Conservation (phyloP, 2,329 filamentous ascomycete genomes). For the Fusarium hainanense region DNA sequence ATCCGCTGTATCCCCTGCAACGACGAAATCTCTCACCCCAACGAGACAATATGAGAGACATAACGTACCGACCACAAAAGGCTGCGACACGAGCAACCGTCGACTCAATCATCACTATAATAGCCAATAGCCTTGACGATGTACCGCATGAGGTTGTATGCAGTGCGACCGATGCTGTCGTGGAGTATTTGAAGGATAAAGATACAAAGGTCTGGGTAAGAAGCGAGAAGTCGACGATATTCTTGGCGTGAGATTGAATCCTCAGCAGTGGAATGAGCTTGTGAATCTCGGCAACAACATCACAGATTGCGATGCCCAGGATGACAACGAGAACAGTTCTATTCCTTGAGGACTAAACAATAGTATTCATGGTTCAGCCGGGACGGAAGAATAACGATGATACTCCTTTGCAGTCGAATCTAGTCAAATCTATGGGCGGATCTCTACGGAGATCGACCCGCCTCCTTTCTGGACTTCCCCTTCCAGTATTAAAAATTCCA, state of each 20-base stretch:
- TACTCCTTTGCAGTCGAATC: background rate
- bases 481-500: background rate
- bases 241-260: constrained; percentile 80
- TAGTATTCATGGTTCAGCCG: too few species aligned
- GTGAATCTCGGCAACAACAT: constrained; percentile 98
- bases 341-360: background rate
- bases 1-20: background rate
- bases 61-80: constrained; percentile 91
- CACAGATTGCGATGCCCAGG: constrained; percentile 96
- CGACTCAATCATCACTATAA: constrained; percentile 91
- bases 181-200: constrained; percentile 95
- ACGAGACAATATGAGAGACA: constrained; percentile 72
- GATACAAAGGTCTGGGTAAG: constrained; percentile 96
- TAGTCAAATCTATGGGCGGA: too few species aligned
- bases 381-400: background rate
- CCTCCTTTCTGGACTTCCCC: background rate
- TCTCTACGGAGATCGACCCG: background rate
- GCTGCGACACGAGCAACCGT: constrained; percentile 92
- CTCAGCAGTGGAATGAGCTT: constrained; percentile 96
- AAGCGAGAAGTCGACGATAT: constrained; percentile 98
- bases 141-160: constrained; percentile 91
- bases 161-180: constrained; percentile 90
- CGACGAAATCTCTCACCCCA: background rate
- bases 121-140: constrained; percentile 88
- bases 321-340: constrained; percentile 78